These are phyloP conservation scores for Tephrocybe rancida DNA, from an alignment of 768 basidiomycete species.

Conservation along the genomic window DNA sequence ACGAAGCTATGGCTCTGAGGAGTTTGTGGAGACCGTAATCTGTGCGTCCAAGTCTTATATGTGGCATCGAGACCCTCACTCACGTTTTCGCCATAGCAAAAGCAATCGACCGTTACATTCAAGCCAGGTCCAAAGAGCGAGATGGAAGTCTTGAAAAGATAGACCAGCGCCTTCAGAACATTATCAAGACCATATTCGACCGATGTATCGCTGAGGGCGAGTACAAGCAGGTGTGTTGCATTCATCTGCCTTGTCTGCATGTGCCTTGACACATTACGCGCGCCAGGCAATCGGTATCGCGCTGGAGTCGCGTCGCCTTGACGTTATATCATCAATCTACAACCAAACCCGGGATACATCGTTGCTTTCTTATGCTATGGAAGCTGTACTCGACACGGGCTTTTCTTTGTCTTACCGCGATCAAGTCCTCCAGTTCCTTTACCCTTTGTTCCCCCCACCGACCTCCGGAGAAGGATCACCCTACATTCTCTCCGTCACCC, in stretches of 20 bases:
- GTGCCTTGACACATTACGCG: background rate
- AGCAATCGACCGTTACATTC: constrained; percentile 93
- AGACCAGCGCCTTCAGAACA: constrained; percentile 76
- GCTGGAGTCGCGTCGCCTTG: constrained; percentile 86
- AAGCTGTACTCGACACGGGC: constrained; percentile 87
- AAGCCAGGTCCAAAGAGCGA: constrained; percentile 62
- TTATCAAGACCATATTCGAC: constrained; percentile 89
- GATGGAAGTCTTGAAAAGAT: constrained; percentile 57
- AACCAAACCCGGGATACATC: constrained; percentile 71
- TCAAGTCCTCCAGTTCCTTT: constrained; percentile 75
- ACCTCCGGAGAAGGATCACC: constrained; percentile 71
- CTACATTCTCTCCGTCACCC: constrained; percentile 81
- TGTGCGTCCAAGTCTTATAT: constrained; percentile 56
- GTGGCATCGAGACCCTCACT: background rate
- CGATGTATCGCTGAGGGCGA: constrained; percentile 88
- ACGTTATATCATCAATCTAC: constrained; percentile 82
- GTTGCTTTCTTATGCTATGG: constrained; percentile 89
- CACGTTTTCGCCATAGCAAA: constrained; percentile 59
- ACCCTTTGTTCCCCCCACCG: constrained; percentile 85
- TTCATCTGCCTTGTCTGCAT: constrained; percentile 11
- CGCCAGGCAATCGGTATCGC: constrained; percentile 91
- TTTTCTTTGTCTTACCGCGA: constrained; percentile 87
- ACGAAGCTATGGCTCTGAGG: constrained; percentile 64
- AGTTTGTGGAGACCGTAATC: constrained; percentile 93
- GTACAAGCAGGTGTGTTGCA: constrained; percentile 74